phyloP scores from a whole-genome alignment of 2,329 filamentous ascomycete genomes.

The Didymella lethalis region DNA sequence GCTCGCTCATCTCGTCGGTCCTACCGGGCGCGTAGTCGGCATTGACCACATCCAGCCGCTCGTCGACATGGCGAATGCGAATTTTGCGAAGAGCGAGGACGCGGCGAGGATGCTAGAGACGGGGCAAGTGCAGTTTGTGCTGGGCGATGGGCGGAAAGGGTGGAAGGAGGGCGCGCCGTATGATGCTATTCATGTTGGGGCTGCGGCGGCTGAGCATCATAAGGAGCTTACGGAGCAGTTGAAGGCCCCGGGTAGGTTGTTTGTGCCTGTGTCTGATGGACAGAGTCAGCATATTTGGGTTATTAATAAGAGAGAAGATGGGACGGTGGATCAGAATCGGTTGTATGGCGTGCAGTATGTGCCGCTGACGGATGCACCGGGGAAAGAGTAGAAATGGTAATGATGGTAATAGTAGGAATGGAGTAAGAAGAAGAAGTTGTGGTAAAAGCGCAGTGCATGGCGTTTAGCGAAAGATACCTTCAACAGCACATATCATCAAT shows the following conservation, averaged over 20 bases:
- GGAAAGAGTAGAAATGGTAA: background rate
- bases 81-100: slow-evolving; percentile 55
- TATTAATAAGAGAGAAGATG: slow-evolving; percentile 74
- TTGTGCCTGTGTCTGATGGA: slow-evolving; percentile 73
- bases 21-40: slow-evolving; percentile 55
- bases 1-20: slow-evolving; percentile 76
- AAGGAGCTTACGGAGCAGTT: slow-evolving; percentile 77
- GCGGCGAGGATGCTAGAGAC: slow-evolving; percentile 66
- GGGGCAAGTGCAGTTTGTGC: slow-evolving; percentile 73
- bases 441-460: background rate
- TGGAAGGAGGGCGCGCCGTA: slow-evolving; percentile 65
- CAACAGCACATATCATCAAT: slow-evolving; percentile 11
- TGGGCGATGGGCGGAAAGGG: slow-evolving; percentile 68
- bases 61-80: slow-evolving; percentile 51
- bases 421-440: background rate
- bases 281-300: slow-evolving; percentile 73
- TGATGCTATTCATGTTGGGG: slow-evolving; percentile 96
- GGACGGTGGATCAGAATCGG: slow-evolving; percentile 62
- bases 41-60: slow-evolving; percentile 60
- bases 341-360: slow-evolving; percentile 79
- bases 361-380: slow-evolving; percentile 74
- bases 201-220: slow-evolving; percentile 79
- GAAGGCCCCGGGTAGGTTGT: slow-evolving; percentile 78
- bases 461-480: slow-evolving; percentile 2
- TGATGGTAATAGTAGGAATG: background rate